Percentiles rank a stretch among this genome's conserved stretches.
Conservation (phyloP, 2,329 filamentous ascomycete genomes). For the Aspergillus latus region DNA sequence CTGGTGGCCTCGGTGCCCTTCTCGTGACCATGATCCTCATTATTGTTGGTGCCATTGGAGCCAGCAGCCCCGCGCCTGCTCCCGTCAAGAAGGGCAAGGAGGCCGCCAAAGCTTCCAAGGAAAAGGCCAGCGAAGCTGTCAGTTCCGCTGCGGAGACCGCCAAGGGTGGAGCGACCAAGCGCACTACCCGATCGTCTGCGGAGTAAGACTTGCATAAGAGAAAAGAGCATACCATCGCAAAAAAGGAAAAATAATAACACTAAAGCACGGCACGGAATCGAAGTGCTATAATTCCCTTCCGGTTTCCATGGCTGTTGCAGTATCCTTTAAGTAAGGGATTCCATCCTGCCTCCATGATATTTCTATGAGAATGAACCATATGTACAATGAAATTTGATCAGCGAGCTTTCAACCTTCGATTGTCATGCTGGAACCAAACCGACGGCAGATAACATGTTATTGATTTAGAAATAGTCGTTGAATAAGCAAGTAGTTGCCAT, state of each 20-base stretch:
- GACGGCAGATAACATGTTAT: background rate
- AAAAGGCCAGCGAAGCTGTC: conserved; percentile 66
- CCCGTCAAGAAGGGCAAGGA: conserved; percentile 77
- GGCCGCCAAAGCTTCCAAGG: conserved; percentile 58
- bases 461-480: background rate
- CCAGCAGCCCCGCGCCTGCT: conserved; percentile 62
- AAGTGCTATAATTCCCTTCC: conserved; percentile 10
- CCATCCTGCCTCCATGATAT: conserved; percentile 10
- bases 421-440: background rate
- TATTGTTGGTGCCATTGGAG: conserved; percentile 64
- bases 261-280: background rate
- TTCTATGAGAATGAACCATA: conserved; percentile 15
- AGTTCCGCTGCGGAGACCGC: conserved; percentile 68
- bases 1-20: conserved; percentile 72
- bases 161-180: conserved; percentile 67
- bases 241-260: background rate
- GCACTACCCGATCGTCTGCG: conserved; percentile 50
- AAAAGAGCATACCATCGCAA: conserved; percentile 1
- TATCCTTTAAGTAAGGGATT: background rate
- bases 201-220: conserved; percentile 29
- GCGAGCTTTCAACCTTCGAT: background rate
- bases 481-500: background rate
- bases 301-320: conserved; percentile 11
- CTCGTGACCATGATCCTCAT: conserved; percentile 69
- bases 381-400: conserved; percentile 14